Percentiles rank a stretch among this genome's conserved stretches.
phyloP scores from a whole-genome alignment of 805 yeast species.

The Maudiozyma serrabonitensis region DNA sequence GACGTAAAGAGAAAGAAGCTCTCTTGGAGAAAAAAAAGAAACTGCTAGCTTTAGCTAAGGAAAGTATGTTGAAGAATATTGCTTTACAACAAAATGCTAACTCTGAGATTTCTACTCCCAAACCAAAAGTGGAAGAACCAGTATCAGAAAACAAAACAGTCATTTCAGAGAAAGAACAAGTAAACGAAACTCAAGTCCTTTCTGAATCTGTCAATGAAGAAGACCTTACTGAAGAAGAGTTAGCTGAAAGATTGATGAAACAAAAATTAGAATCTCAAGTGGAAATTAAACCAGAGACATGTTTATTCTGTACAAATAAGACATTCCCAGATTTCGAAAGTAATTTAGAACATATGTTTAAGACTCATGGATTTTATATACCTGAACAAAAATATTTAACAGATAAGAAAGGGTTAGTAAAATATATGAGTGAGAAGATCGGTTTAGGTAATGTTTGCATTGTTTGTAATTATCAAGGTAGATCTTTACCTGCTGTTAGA shows the following conservation, averaged over 20 bases:
- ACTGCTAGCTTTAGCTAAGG: slow-evolving; percentile 32
- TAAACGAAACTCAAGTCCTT: neutral
- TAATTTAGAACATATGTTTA: slow-evolving; percentile 66
- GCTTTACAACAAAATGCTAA: slow-evolving; percentile 2
- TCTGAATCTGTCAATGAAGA: slow-evolving; percentile 11
- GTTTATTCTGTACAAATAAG: slow-evolving; percentile 47
- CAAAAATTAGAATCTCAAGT: slow-evolving; percentile 34
- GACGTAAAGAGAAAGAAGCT: slow-evolving; percentile 36
- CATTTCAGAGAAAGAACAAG: neutral
- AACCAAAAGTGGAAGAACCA: slow-evolving; percentile 1
- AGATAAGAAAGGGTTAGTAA: slow-evolving; percentile 63
- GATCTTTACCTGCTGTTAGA: slow-evolving; percentile 73
- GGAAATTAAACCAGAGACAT: slow-evolving; percentile 40
- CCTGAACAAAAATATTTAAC: slow-evolving; percentile 73
- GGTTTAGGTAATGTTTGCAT: slow-evolving; percentile 88
- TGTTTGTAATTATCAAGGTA: slow-evolving; percentile 77
- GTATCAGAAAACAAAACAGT: neutral
- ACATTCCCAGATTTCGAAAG: slow-evolving; percentile 34
- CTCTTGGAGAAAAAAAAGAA: slow-evolving; percentile 34
- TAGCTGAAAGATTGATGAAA: slow-evolving; percentile 30
- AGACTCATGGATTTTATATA: slow-evolving; percentile 70
- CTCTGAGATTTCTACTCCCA: slow-evolving; percentile 3
- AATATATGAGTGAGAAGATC: slow-evolving; percentile 79
- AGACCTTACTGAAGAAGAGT: slow-evolving; percentile 30
- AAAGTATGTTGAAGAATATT: slow-evolving; percentile 30